These are phyloP conservation scores for Fusarium mangiferae DNA, from an alignment of 2,329 filamentous ascomycete species.

Conservation along the genomic window DNA sequence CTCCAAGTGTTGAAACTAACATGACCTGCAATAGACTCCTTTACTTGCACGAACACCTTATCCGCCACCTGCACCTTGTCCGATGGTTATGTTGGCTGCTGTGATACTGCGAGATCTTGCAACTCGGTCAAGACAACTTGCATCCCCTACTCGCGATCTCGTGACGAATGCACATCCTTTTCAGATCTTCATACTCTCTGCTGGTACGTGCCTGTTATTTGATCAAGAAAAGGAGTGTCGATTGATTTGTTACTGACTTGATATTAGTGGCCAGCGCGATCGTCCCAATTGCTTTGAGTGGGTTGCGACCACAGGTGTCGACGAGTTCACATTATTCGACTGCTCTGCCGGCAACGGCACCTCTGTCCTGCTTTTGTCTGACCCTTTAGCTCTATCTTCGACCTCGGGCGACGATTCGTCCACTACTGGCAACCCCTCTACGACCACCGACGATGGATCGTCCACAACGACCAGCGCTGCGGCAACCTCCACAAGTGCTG, in stretches of 20 bases:
- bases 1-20: not conserved
- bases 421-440: constrained; percentile 17
- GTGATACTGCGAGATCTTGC: constrained; percentile 44
- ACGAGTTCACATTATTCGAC: constrained; percentile 42
- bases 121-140: constrained; percentile 48
- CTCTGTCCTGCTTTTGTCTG: constrained; percentile 45
- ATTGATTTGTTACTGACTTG: constrained; percentile 7
- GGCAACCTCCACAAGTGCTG: constrained; percentile 36
- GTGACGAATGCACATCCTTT: constrained; percentile 38
- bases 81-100: constrained; percentile 48
- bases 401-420: constrained; percentile 3
- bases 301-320: constrained; percentile 37
- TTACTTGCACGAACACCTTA: constrained; percentile 42
- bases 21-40: constrained; percentile 36
- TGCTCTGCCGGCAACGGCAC: constrained; percentile 42
- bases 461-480: constrained; percentile 17
- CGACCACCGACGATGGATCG: constrained; percentile 2
- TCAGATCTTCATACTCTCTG: constrained; percentile 50
- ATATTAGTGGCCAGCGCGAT: constrained; percentile 20
- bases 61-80: constrained; percentile 43
- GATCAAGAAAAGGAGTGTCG: not conserved
- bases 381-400: constrained; percentile 40
- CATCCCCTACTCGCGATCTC: constrained; percentile 45
- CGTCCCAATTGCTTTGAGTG: constrained; percentile 46
- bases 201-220: constrained; percentile 43